phyloP scores from a whole-genome alignment of 495 filamentous ascomycete genomes.

The Podospora comata region DNA sequence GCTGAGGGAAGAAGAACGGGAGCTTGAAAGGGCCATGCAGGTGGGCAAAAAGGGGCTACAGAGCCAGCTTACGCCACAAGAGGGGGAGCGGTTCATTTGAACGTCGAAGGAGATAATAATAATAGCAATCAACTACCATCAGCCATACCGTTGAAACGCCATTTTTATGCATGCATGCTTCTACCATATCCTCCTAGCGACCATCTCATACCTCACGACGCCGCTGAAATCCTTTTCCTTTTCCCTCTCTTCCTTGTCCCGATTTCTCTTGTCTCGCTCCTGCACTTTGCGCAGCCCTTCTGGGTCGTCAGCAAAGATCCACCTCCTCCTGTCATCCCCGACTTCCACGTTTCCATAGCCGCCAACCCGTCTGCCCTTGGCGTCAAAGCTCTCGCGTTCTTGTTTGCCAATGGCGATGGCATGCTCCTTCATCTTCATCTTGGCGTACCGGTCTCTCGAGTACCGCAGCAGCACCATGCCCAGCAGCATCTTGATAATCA shows the following conservation, averaged over 20 bases:
- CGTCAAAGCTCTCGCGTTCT: constrained; percentile 56
- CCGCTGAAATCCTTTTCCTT: constrained; percentile 53
- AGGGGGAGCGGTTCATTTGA: not conserved
- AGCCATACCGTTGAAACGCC: not conserved
- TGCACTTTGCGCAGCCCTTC: constrained; percentile 64
- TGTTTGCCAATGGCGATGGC: constrained; percentile 44
- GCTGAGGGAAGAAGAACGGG: constrained; percentile 70
- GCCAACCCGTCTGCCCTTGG: constrained; percentile 69
- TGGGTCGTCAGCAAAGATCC: constrained; percentile 84
- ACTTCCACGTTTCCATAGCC: constrained; percentile 84
- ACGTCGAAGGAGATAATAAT: not conserved
- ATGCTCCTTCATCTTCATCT: constrained; percentile 71
- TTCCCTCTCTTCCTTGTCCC: constrained; percentile 57
- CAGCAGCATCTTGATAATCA: constrained; percentile 78
- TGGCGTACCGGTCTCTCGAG: constrained; percentile 69
- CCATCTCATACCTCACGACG: constrained; percentile 86
- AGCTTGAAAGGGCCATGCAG: constrained; percentile 75
- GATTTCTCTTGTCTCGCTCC: constrained; percentile 60
- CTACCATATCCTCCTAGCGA: constrained; percentile 49
- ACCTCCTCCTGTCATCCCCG: constrained; percentile 77
- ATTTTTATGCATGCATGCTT: not conserved
- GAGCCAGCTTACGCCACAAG: constrained; percentile 50
- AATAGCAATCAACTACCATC: not conserved
- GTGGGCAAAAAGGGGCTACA: constrained; percentile 69
- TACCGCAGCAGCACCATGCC: constrained; percentile 78